These are phyloP conservation scores for Colletotrichum sidae DNA, from an alignment of 2,329 filamentous ascomycete species.

Conservation along the genomic window DNA sequence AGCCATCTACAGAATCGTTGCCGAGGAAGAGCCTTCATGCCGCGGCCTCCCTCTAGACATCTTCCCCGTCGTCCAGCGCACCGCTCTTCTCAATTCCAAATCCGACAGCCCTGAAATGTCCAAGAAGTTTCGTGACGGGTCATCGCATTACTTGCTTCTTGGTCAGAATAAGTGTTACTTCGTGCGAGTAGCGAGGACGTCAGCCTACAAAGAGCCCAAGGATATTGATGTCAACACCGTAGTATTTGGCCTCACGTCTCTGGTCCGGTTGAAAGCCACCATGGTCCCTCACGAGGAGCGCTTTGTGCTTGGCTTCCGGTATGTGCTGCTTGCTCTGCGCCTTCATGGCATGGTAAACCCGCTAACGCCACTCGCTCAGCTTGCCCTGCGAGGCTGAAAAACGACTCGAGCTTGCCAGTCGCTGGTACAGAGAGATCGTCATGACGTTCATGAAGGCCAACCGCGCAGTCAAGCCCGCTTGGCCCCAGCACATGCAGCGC, in stretches of 20 bases:
- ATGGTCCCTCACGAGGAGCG: conserved; percentile 65
- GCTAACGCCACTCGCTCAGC: neutral
- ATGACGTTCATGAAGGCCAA: conserved; percentile 66
- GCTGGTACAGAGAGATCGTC: conserved; percentile 65
- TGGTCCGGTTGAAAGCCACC: conserved; percentile 64
- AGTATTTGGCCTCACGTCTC: conserved; percentile 63
- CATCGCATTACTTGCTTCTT: conserved; percentile 66
- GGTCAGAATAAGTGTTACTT: conserved; percentile 65
- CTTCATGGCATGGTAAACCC: conserved; percentile 38
- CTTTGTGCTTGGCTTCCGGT: conserved; percentile 67
- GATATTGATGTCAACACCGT: conserved; percentile 63
- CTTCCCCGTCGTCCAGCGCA: conserved; percentile 65
- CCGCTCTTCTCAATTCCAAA: conserved; percentile 53
- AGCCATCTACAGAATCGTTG: conserved; percentile 60
- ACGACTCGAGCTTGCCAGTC: conserved; percentile 64
- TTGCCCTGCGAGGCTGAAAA: conserved; percentile 44
- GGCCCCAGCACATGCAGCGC: conserved; percentile 67
- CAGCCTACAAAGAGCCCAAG: conserved; percentile 53
- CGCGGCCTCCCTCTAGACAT: conserved; percentile 49
- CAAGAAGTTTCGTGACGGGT: conserved; percentile 60
- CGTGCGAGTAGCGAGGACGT: conserved; percentile 60
- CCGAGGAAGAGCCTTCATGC: conserved; percentile 55
- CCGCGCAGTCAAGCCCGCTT: conserved; percentile 67
- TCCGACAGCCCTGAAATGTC: conserved; percentile 54
- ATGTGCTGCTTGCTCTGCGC: conserved; percentile 42